These are phyloP conservation scores for Fomitopsis serialis DNA, from an alignment of 768 basidiomycete genomes.

Conservation along the genomic window DNA sequence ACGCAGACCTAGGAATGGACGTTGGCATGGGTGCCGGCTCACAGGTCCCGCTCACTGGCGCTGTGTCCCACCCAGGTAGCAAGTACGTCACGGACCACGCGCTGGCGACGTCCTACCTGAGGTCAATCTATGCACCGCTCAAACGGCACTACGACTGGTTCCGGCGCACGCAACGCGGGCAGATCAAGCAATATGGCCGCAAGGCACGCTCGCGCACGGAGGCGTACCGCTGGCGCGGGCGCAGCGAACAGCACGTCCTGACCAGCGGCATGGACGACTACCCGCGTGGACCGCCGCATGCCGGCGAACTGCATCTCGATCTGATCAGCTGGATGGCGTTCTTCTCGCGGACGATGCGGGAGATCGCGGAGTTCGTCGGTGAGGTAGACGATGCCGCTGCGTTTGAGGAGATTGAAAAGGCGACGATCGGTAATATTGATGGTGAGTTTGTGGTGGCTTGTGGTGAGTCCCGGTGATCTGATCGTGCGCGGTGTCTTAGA, in stretches of 20 bases:
- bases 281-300: constrained; percentile 83
- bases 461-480: not conserved
- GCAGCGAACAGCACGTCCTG: constrained; percentile 80
- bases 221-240: constrained; percentile 92
- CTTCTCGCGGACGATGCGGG: constrained; percentile 90
- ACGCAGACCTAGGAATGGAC: constrained; percentile 63
- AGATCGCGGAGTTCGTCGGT: constrained; percentile 82
- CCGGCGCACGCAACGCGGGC: constrained; percentile 87
- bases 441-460: constrained; percentile 37
- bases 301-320: constrained; percentile 91
- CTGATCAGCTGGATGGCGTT: constrained; percentile 96
- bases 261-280: constrained; percentile 98
- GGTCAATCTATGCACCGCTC: constrained; percentile 75
- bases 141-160: constrained; percentile 97
- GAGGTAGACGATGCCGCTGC: constrained; percentile 80
- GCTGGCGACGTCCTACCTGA: constrained; percentile 63
- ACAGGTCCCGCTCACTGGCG: constrained; percentile 45
- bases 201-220: constrained; percentile 83
- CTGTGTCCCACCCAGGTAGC: constrained; percentile 21
- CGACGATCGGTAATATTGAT: constrained; percentile 80
- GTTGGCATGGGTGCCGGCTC: constrained; percentile 36
- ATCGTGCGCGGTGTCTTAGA: constrained; percentile 38
- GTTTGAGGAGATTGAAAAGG: constrained; percentile 72
- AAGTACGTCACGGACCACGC: constrained; percentile 52
- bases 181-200: constrained; percentile 86